A percentile compares a stretch with the other conserved stretches of the same genome.
Evolutionary conservation across 352 stramenopile genomes (phyloP).

Genomic region (Globisporangium canariense): DNA sequence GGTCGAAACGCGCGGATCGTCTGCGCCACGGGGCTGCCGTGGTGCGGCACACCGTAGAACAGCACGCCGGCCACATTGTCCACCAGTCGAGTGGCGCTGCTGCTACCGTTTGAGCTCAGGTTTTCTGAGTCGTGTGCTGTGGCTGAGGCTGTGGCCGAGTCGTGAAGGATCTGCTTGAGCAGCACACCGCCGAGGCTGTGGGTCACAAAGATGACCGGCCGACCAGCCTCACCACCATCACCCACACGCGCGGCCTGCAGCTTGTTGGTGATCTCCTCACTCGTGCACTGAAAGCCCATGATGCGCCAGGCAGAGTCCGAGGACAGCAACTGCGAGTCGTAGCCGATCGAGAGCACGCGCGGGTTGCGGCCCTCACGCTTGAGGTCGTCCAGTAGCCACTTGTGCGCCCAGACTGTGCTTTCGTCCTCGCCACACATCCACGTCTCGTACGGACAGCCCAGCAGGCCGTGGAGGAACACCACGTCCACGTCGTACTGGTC

Average conservation of each 20-base stretch:
- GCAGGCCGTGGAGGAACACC: conserved; percentile 79
- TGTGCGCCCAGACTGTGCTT: conserved; percentile 52
- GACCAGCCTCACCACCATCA: conserved; percentile 11
- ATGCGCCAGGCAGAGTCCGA: conserved; percentile 75
- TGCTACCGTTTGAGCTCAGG: background rate
- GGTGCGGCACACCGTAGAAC: conserved; percentile 79
- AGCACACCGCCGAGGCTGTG: conserved; percentile 83
- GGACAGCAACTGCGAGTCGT: conserved; percentile 73
- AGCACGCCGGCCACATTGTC: conserved; percentile 68
- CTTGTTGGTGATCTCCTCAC: conserved; percentile 57
- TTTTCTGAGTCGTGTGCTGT: too few species aligned
- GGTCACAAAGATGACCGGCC: conserved; percentile 80
- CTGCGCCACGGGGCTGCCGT: conserved; percentile 72
- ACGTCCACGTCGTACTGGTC: conserved; percentile 68
- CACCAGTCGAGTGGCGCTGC: conserved; percentile 25
- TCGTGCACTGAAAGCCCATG: conserved; percentile 70
- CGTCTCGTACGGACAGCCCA: conserved; percentile 75
- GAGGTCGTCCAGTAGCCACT: conserved; percentile 69
- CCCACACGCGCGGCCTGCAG: conserved; percentile 61
- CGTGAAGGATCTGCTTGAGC: conserved; percentile 77
- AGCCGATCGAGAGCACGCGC: conserved; percentile 76
- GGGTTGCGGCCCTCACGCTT: conserved; percentile 50
- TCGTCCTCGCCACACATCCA: conserved; percentile 74
- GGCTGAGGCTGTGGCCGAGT: conserved; percentile 22
- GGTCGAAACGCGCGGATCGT: conserved; percentile 59